Evolutionary conservation across 495 filamentous ascomycete genomes (phyloP), one percentile per base, ranked within the genome.

Genomic region (Penicillium malachiteum): DNA sequence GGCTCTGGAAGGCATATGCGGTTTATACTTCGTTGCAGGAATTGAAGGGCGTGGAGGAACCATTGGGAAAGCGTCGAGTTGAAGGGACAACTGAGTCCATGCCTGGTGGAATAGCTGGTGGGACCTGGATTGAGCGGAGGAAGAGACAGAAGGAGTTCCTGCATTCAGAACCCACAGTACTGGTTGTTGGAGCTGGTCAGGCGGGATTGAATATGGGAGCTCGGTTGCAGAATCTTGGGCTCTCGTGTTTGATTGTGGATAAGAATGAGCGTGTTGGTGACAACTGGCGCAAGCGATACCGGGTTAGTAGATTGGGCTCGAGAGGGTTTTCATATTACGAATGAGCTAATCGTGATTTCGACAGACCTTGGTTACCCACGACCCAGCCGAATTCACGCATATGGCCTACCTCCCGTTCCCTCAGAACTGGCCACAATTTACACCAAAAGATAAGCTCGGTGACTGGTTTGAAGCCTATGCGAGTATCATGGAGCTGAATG

Each of bases 381-480:
- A 91, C 48, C 85, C 88, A 0, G 83, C 88, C 6, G 86, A 86
- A 74, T 90, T 82, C 64, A 87, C 89, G 48, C 88, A 92, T 63
- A 68, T 91, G 69, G 85, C 89, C 1, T 92, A 90, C 61, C 62
- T 92, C 0, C 75, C 79, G 0, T 92, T 91, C 57, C 88, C 89
- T 0, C 71, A 79, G 1, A 78, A 76, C 54, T 92, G 88, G 87
- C 71, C 74, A 0, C 69, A 86, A 32, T 89, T 87, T 60, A 88
- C 87, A 0, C 89, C 89, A 0, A 91, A 91, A 65, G 87, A 92
- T 65, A 92, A 92, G 54, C 75, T 92, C 0, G 89, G 81, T 14
- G 84, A 90, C 46, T 92, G 87, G 82, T 84, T 92, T 54, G 86
- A 91, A 48, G 75, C 79, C 3, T 93, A 93, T 56, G 88, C 85